These are phyloP conservation scores for Sphagnum fallax DNA, from an alignment of 228 moss, liverwort and hornwort genomes.

Conservation along the genomic window DNA sequence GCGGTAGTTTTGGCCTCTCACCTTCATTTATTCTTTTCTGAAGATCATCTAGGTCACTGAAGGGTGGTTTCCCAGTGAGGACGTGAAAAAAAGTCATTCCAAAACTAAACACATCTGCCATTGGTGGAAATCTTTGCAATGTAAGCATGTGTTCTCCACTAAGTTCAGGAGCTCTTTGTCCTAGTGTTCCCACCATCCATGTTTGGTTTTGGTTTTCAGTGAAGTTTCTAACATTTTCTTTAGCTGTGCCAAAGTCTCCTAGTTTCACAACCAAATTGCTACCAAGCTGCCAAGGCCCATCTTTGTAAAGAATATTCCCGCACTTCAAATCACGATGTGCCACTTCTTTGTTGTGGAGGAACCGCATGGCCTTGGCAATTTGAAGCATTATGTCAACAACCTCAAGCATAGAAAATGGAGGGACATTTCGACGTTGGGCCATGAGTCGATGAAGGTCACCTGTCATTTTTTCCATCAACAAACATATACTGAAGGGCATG, in stretches of 20 bases:
- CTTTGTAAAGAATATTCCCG: constrained; percentile 7
- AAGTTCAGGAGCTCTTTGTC: constrained; percentile 23
- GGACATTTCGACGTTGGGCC: background rate
- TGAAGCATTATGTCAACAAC: constrained; percentile 33
- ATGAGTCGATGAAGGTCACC: background rate
- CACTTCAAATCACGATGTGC: constrained; percentile 28
- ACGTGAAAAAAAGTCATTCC: constrained; percentile 16
- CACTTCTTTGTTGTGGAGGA: constrained; percentile 14
- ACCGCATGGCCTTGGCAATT: constrained; percentile 26
- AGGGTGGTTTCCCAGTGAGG: constrained; percentile 14
- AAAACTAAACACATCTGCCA: constrained; percentile 35
- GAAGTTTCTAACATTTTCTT: background rate
- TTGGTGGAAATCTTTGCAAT: background rate
- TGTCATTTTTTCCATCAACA: background rate
- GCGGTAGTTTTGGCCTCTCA: background rate
- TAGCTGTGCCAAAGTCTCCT: constrained; percentile 23
- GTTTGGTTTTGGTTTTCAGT: background rate
- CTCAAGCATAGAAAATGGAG: constrained; percentile 6
- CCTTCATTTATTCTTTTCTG: background rate
- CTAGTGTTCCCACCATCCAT: constrained; percentile 2
- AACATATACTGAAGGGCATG: background rate
- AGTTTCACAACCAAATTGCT: constrained; percentile 31
- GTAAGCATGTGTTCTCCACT: background rate
- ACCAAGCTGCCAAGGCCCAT: background rate
- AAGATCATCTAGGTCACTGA: background rate